phyloP scores from a whole-genome alignment of 2,329 filamentous ascomycete genomes.

The Cadophora gregata region DNA sequence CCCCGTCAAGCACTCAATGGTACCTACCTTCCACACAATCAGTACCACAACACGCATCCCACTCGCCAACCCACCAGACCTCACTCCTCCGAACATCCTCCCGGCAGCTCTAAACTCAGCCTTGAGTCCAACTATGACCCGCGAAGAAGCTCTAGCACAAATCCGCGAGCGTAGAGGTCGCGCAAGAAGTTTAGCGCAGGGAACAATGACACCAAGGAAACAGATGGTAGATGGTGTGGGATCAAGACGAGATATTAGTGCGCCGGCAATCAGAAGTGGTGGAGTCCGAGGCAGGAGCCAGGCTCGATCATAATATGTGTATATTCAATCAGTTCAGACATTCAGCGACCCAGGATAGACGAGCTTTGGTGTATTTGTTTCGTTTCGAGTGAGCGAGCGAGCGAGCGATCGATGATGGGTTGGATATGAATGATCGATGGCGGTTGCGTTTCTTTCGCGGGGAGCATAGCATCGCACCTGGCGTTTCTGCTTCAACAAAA shows the following conservation, averaged over 20 bases:
- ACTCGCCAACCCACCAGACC: slow-evolving; percentile 39
- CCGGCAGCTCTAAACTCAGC: slow-evolving; percentile 53
- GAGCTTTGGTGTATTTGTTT: not conserved
- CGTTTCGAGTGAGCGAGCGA: not conserved
- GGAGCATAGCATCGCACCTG: slow-evolving; percentile 41
- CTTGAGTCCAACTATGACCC: slow-evolving; percentile 68
- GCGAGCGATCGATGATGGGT: slow-evolving; percentile 14
- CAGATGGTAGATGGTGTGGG: slow-evolving; percentile 39
- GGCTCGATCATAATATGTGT: slow-evolving; percentile 24
- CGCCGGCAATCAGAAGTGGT: slow-evolving; percentile 40
- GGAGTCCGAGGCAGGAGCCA: slow-evolving; percentile 36
- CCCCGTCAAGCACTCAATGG: slow-evolving; percentile 23
- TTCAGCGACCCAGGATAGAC: not conserved
- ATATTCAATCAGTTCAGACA: not conserved
- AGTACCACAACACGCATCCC: slow-evolving; percentile 45
- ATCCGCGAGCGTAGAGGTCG: slow-evolving; percentile 76
- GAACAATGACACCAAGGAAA: slow-evolving; percentile 64
- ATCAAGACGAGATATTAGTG: slow-evolving; percentile 42
- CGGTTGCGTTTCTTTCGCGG: slow-evolving; percentile 20
- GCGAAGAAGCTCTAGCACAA: slow-evolving; percentile 77
- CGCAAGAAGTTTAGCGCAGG: slow-evolving; percentile 70
- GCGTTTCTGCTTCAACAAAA: slow-evolving; percentile 33
- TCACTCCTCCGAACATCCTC: slow-evolving; percentile 32
- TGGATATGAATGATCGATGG: slow-evolving; percentile 19
- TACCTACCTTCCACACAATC: slow-evolving; percentile 42